Conservation (phyloP, 345 rosid genomes). For the Corchorus capsularis region DNA sequence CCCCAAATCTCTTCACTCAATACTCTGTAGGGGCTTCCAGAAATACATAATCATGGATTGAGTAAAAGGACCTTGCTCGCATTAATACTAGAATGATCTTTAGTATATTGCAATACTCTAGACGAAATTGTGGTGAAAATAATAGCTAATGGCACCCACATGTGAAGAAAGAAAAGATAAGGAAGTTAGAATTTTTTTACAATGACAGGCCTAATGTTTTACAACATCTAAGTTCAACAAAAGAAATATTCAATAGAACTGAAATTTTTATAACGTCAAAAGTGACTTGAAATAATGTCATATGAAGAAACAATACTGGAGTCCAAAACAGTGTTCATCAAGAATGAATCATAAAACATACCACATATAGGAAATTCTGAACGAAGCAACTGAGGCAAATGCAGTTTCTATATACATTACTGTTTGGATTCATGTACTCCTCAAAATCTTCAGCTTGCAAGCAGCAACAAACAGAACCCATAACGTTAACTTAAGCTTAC, state of each 20-base stretch:
- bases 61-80: constrained; percentile 5
- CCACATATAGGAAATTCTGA: constrained; percentile 73
- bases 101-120: not conserved
- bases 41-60: not conserved
- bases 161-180: not conserved
- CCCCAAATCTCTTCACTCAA: not conserved
- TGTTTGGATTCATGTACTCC: constrained; percentile 76
- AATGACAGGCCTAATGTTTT: not conserved
- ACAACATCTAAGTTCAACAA: constrained; percentile 9
- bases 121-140: not conserved
- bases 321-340: constrained; percentile 8
- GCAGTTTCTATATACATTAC: constrained; percentile 78
- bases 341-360: constrained; percentile 33
- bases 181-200: not conserved
- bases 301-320: not conserved
- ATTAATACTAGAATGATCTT: not conserved
- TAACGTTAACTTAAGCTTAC: constrained; percentile 42
- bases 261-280: not conserved
- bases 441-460: constrained; percentile 63
- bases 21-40: not conserved
- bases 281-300: not conserved
- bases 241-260: not conserved
- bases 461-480: constrained; percentile 95
- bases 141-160: not conserved
- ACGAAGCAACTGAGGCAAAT: constrained; percentile 74